Conservation (phyloP, 2,329 filamentous ascomycete species). For the Colletotrichum coccodes region DNA sequence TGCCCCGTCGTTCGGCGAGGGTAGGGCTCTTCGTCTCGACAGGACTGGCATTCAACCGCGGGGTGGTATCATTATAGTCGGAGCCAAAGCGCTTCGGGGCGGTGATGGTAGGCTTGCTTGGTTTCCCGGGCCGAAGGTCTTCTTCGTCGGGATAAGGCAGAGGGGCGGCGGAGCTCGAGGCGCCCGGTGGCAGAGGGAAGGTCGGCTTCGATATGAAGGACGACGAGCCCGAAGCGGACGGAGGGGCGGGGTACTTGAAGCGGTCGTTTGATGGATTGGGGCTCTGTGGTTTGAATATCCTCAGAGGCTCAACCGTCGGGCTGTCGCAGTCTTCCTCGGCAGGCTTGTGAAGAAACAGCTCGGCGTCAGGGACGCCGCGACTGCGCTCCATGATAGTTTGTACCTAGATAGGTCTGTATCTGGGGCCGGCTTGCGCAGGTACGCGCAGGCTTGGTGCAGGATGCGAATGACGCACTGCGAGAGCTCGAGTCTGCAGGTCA, state of each 20-base stretch:
- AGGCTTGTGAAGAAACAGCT: conserved; percentile 81
- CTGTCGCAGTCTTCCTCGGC: conserved; percentile 68
- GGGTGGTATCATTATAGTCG: conserved; percentile 59
- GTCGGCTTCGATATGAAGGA: conserved; percentile 60
- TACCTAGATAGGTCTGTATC: conserved; percentile 21
- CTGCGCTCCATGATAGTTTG: conserved; percentile 59
- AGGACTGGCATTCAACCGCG: conserved; percentile 64
- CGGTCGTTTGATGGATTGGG: conserved; percentile 62
- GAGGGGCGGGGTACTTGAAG: conserved; percentile 63
- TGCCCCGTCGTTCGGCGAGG: conserved; percentile 83
- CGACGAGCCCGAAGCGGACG: conserved; percentile 48
- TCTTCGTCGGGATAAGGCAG: conserved; percentile 81
- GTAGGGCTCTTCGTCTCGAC: conserved; percentile 68
- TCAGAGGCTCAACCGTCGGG: conserved; percentile 83
- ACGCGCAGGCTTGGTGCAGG: conserved; percentile 32
- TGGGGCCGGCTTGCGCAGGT: conserved; percentile 34
- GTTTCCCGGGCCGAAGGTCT: conserved; percentile 56
- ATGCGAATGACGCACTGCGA: conserved; percentile 28
- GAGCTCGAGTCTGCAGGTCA: conserved; percentile 28
- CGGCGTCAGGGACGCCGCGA: conserved; percentile 79
- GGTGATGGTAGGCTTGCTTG: conserved; percentile 47
- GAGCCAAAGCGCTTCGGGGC: conserved; percentile 57
- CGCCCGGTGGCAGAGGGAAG: conserved; percentile 74
- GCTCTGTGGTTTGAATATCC: conserved; percentile 84
- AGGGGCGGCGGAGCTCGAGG: conserved; percentile 74